Evolutionary conservation across 2,329 filamentous ascomycete species (phyloP), one percentile per base, ranked within the genome.

Genomic region (Conoideocrella luteorostrata): DNA sequence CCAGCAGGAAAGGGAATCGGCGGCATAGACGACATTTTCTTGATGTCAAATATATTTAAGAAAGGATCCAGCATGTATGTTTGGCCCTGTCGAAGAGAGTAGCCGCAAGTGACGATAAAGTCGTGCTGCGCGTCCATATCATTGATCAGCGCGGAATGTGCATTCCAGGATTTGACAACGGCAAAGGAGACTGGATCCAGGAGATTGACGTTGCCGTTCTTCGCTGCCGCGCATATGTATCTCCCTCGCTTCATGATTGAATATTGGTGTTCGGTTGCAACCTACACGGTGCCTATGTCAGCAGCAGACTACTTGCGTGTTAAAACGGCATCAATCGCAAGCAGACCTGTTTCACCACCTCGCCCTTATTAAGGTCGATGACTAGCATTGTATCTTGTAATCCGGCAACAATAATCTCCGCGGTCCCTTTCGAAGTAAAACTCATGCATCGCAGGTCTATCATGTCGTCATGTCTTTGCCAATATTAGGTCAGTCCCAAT

Each of bases 81-180:
- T 45, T 71, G 69, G 2, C 68, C 65, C 56, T 90, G 88, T 52
- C 91, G 80, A 20, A 88, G 77, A 1, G 91, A 95, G 65, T 88
- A 95, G 28, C 93, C 93, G 62, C 93, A 98, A 4, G 93, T 97
- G 18, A 97, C 86, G 43, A 98, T 81, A 52, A 93, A 93, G 62
- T 97, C 91, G 57, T 93, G 88, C 59, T 93, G 87, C 7, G 90
- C 88, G 67, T 98, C 93, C 87, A 98, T 96, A 62, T 97, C 91
- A 62, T 88, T 95, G 60, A 98, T 87, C 41, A 82, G 79, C 7
- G 88, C 86, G 2, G 84, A 84, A 59, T 98, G 93, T 1, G 91
- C 89, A 60, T 88, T 88, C 86, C 93, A 98, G 10, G 80, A 80
- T 61, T 91, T 94, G 53, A 93, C 72, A 5, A 95, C 75, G 33